Evolutionary conservation across 1,284 basidiomycete species (phyloP).

Genomic region (Ganoderma sinense): DNA sequence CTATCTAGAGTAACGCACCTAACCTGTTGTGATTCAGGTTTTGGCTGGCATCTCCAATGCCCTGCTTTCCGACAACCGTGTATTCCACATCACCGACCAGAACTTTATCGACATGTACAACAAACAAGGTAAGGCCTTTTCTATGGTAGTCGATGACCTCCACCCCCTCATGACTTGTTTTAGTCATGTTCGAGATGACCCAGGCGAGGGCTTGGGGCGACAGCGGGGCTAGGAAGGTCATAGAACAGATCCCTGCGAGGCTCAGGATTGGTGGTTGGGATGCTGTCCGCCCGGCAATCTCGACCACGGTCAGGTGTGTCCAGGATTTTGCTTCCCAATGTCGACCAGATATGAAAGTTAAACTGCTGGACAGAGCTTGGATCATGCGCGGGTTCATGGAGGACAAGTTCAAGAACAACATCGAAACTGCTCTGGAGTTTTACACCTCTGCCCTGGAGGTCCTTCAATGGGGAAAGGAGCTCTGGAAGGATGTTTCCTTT

Average conservation of each 20-base stretch:
- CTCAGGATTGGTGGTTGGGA: constrained; percentile 47
- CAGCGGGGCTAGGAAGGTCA: constrained; percentile 40
- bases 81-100: constrained; percentile 40
- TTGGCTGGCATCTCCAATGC: constrained; percentile 41
- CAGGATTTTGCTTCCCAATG: background rate
- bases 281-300: constrained; percentile 45
- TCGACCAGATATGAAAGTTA: background rate
- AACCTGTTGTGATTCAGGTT: constrained; percentile 28
- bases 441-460: constrained; percentile 43
- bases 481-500: constrained; percentile 43
- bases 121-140: constrained; percentile 39
- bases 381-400: constrained; percentile 40
- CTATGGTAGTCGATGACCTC: background rate
- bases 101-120: constrained; percentile 42
- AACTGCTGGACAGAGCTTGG: constrained; percentile 8
- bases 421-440: constrained; percentile 24
- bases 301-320: constrained; percentile 49
- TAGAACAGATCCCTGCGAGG: constrained; percentile 42
- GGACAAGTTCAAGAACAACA: constrained; percentile 16
- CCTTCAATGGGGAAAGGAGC: constrained; percentile 47
- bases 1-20: background rate
- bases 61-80: constrained; percentile 42
- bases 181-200: constrained; percentile 41
- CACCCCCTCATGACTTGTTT: background rate
- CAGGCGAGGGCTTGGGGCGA: constrained; percentile 41